Conservation (phyloP, 2,329 filamentous ascomycete species). For the Botrytis sinoallii region DNA sequence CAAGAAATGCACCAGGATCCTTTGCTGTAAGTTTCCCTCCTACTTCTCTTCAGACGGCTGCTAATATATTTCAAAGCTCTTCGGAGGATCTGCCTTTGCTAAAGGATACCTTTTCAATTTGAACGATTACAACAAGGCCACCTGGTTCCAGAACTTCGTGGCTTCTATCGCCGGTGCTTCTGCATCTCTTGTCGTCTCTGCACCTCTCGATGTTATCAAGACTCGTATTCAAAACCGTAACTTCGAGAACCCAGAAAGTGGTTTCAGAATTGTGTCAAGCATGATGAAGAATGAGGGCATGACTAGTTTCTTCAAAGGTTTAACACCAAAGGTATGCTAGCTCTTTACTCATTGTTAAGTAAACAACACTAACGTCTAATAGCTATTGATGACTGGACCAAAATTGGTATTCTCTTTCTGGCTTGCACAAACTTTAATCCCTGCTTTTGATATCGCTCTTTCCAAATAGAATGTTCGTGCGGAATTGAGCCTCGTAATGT, state of each 20-base stretch:
- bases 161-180: slow-evolving; percentile 94
- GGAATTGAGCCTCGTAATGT: slow-evolving; percentile 5
- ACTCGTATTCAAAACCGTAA: slow-evolving; percentile 97
- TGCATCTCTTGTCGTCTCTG: slow-evolving; percentile 93
- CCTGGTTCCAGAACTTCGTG: slow-evolving; percentile 95
- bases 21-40: slow-evolving; percentile 71
- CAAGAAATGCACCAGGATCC: slow-evolving; percentile 92
- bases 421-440: slow-evolving; percentile 97
- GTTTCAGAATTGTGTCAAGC: slow-evolving; percentile 84
- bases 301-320: slow-evolving; percentile 91
- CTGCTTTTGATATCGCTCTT: slow-evolving; percentile 70
- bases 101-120: slow-evolving; percentile 95
- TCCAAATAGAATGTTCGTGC: slow-evolving; percentile 28
- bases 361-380: slow-evolving; percentile 22
- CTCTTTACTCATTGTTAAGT: background rate
- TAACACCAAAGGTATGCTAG: slow-evolving; percentile 74
- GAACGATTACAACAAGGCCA: slow-evolving; percentile 90
- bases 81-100: slow-evolving; percentile 93
- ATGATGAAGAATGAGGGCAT: slow-evolving; percentile 91
- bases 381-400: slow-evolving; percentile 96
- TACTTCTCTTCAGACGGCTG: slow-evolving; percentile 23
- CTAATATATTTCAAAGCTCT: slow-evolving; percentile 59
- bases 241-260: slow-evolving; percentile 95
- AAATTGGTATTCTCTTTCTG: slow-evolving; percentile 99
- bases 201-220: slow-evolving; percentile 95